Percentiles rank a stretch among this genome's conserved stretches.
phyloP scores from a whole-genome alignment of 345 rosid genomes.

The Citrus sp. region DNA sequence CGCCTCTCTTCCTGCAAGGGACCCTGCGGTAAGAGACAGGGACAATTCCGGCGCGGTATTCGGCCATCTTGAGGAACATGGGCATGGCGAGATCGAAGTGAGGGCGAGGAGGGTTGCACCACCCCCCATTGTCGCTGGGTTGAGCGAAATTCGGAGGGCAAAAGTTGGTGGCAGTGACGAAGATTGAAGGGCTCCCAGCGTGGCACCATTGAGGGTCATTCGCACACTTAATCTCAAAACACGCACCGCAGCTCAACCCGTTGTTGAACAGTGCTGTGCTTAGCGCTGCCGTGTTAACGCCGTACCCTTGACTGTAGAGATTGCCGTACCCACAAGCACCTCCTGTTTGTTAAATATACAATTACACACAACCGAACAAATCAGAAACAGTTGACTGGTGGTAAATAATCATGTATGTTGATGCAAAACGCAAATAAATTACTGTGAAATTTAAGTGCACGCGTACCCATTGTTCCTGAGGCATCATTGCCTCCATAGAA shows the following conservation, averaged over 20 bases:
- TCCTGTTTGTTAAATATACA: slow-evolving; percentile 21
- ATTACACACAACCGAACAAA: too few relatives aligned
- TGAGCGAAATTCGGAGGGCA: slow-evolving; percentile 64
- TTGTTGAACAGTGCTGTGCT: slow-evolving; percentile 70
- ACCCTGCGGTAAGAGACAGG: slow-evolving; percentile 66
- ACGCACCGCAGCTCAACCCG: slow-evolving; percentile 62
- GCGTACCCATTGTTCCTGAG: slow-evolving; percentile 83
- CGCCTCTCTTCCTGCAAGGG: slow-evolving; percentile 56
- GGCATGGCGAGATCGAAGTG: slow-evolving; percentile 80
- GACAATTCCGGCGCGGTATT: slow-evolving; percentile 66
- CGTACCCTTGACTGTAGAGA: slow-evolving; percentile 69
- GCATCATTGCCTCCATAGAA: slow-evolving; percentile 91
- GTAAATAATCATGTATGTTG: too few relatives aligned
- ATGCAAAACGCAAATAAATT: too few relatives aligned
- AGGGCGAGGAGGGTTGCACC: slow-evolving; percentile 85
- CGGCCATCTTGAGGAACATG: slow-evolving; percentile 66
- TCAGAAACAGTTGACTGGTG: not conserved
- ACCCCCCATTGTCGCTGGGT: slow-evolving; percentile 71
- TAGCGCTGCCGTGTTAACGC: slow-evolving; percentile 63
- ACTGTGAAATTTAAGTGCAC: too few relatives aligned
- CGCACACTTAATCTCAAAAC: slow-evolving; percentile 56
- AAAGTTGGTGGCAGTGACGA: slow-evolving; percentile 64
- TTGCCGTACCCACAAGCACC: slow-evolving; percentile 74
- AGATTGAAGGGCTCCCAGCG: slow-evolving; percentile 59
- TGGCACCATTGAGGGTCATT: slow-evolving; percentile 57